Evolutionary conservation across 768 basidiomycete species (phyloP).

Genomic region (Tylopilus sp.): DNA sequence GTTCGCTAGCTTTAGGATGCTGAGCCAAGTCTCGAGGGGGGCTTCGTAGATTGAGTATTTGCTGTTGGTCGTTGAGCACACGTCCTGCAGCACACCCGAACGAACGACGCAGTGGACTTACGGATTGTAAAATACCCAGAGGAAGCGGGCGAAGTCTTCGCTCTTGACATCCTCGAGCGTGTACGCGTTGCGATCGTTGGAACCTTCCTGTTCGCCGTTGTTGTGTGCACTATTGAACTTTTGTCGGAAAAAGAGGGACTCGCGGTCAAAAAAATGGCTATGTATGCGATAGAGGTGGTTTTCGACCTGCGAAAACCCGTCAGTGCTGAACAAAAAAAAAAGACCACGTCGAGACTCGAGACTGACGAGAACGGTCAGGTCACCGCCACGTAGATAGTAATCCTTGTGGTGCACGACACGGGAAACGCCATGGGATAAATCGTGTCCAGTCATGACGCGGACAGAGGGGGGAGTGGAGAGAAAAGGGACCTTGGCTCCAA

Average conservation of each 20-base stretch:
- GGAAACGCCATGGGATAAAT: constrained; percentile 25
- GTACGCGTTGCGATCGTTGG: constrained; percentile 40
- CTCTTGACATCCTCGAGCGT: constrained; percentile 42
- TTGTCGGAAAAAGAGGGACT: constrained; percentile 47
- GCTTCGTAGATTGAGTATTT: constrained; percentile 40
- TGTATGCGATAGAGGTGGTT: constrained; percentile 56
- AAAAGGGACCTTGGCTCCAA: constrained; percentile 27
- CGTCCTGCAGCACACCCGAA: neutral
- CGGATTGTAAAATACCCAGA: constrained; percentile 66
- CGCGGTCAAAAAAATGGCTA: constrained; percentile 59
- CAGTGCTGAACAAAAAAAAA: constrained; percentile 5
- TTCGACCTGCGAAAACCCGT: constrained; percentile 45
- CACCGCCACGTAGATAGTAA: constrained; percentile 58
- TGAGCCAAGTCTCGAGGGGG: constrained; percentile 39
- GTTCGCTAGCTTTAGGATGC: constrained; percentile 37
- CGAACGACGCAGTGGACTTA: constrained; percentile 28
- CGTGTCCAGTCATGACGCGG: constrained; percentile 21
- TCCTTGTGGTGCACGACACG: constrained; percentile 36
- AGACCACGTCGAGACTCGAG: neutral
- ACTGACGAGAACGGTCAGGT: constrained; percentile 55
- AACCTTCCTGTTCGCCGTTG: constrained; percentile 34
- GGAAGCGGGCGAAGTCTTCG: constrained; percentile 50
- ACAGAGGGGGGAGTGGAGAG: constrained; percentile 28
- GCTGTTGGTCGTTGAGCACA: constrained; percentile 15
- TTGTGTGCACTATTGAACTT: constrained; percentile 32